Percentiles rank a stretch among this genome's conserved stretches.
Conservation (phyloP, 345 rosid species). For the Brassica cretica region DNA sequence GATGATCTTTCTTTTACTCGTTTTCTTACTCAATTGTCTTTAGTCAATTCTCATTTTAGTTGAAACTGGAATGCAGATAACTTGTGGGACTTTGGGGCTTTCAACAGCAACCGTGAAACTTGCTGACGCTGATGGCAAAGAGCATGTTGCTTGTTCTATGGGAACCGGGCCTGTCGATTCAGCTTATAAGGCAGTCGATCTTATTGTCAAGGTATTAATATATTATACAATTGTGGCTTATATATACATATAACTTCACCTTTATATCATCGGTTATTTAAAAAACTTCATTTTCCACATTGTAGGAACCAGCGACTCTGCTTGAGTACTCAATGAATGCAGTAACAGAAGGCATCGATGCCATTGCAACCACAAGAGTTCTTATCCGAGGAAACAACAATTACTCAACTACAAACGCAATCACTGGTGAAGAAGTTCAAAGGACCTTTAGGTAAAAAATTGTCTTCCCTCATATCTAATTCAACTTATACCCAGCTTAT, state of each 20-base stretch:
- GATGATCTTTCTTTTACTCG: background rate
- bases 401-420: constrained; percentile 49
- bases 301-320: constrained; percentile 69
- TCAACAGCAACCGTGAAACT: constrained; percentile 95
- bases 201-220: constrained; percentile 68
- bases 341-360: constrained; percentile 95
- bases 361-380: constrained; percentile 93
- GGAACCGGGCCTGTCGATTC: constrained; percentile 98
- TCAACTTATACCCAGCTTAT: background rate
- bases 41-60: constrained; percentile 5
- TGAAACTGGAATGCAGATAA: constrained; percentile 52
- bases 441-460: constrained; percentile 75
- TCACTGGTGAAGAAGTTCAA: constrained; percentile 56
- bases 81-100: constrained; percentile 92
- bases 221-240: background rate
- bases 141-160: constrained; percentile 74
- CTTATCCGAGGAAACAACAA: constrained; percentile 65
- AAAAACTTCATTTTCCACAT: background rate
- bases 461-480: background rate
- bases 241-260: background rate
- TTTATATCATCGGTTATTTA: background rate
- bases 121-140: constrained; percentile 59
- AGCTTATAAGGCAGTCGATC: constrained; percentile 93
- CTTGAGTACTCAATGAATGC: constrained; percentile 88
- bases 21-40: background rate